Conservation (phyloP, 1,284 basidiomycete species). For the Athelia psychrophila region DNA sequence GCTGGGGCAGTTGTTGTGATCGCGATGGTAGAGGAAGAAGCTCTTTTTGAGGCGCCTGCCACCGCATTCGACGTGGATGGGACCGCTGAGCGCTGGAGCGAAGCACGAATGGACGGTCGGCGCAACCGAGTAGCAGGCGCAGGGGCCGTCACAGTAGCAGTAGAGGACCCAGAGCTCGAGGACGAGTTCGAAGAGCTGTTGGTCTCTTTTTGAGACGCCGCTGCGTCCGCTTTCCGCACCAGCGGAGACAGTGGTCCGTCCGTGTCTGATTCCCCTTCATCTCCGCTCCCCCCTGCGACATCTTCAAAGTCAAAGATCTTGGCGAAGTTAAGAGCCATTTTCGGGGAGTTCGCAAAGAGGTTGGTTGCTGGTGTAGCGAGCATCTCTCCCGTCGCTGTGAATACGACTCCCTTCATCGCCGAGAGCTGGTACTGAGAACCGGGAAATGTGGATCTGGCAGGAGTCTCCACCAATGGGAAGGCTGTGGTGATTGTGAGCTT, state of each 20-base stretch:
- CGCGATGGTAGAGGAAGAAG: conserved; percentile 7
- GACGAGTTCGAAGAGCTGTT: neutral
- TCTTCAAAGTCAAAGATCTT: conserved; percentile 69
- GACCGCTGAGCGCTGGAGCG: conserved; percentile 9
- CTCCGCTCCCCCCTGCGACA: conserved; percentile 33
- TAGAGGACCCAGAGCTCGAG: neutral
- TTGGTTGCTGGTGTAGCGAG: conserved; percentile 65
- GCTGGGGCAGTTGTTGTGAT: conserved; percentile 3
- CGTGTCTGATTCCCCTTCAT: conserved; percentile 12
- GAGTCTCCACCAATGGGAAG: conserved; percentile 34
- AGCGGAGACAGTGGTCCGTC: conserved; percentile 12
- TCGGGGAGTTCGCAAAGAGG: conserved; percentile 63
- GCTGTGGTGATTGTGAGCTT: neutral
- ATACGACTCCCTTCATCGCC: conserved; percentile 80
- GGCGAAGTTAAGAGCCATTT: conserved; percentile 65
- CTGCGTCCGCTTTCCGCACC: conserved; percentile 1
- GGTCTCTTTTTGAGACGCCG: neutral
- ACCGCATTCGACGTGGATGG: neutral
- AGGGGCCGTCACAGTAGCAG: conserved; percentile 5
- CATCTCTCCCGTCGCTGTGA: conserved; percentile 70
- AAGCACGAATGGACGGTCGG: conserved; percentile 28
- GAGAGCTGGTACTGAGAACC: conserved; percentile 35
- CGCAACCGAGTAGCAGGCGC: conserved; percentile 24
- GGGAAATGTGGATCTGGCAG: conserved; percentile 30
- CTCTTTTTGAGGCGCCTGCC: neutral